These are phyloP conservation scores for Brasilioporus rufonigricans DNA, from an alignment of 768 basidiomycete genomes.

Conservation along the genomic window DNA sequence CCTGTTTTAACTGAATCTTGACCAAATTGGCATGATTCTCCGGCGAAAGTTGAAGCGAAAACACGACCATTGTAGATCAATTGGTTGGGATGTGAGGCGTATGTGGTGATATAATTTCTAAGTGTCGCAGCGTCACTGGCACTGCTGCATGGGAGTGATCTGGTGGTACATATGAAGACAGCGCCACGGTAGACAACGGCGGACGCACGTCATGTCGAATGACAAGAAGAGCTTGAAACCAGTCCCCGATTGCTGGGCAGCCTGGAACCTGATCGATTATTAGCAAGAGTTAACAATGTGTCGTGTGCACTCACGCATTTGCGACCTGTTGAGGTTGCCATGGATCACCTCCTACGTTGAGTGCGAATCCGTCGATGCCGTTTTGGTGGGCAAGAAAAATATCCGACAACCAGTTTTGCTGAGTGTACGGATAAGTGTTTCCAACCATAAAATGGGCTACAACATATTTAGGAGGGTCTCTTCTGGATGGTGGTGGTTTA, in stretches of 20 bases:
- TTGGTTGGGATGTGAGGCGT: slow-evolving; percentile 58
- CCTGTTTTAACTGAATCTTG: slow-evolving; percentile 47
- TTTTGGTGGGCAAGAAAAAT: slow-evolving; percentile 52
- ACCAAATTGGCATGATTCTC: slow-evolving; percentile 68
- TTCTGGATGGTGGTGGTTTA: slow-evolving; percentile 4
- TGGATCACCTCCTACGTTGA: slow-evolving; percentile 63
- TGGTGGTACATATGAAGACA: slow-evolving; percentile 20
- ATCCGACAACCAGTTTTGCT: slow-evolving; percentile 44
- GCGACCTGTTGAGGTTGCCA: slow-evolving; percentile 65
- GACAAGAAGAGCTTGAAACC: slow-evolving; percentile 75
- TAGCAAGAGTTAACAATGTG: slow-evolving; percentile 10
- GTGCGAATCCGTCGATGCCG: slow-evolving; percentile 68
- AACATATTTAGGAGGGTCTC: slow-evolving; percentile 41
- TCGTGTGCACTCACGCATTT: slow-evolving; percentile 49
- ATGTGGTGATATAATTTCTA: slow-evolving; percentile 52
- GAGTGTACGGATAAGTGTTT: slow-evolving; percentile 61
- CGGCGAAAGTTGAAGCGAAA: slow-evolving; percentile 70
- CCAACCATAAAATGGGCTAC: slow-evolving; percentile 62
- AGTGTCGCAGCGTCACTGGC: slow-evolving; percentile 48
- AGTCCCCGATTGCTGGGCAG: slow-evolving; percentile 49
- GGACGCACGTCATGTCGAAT: slow-evolving; percentile 70
- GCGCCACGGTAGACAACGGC: not conserved
- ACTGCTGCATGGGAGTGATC: slow-evolving; percentile 53
- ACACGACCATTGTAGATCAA: slow-evolving; percentile 45
- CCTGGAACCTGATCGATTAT: slow-evolving; percentile 44